Evolutionary conservation across 2,329 filamentous ascomycete species (phyloP).

Genomic region (Colletotrichum tanaceti): DNA sequence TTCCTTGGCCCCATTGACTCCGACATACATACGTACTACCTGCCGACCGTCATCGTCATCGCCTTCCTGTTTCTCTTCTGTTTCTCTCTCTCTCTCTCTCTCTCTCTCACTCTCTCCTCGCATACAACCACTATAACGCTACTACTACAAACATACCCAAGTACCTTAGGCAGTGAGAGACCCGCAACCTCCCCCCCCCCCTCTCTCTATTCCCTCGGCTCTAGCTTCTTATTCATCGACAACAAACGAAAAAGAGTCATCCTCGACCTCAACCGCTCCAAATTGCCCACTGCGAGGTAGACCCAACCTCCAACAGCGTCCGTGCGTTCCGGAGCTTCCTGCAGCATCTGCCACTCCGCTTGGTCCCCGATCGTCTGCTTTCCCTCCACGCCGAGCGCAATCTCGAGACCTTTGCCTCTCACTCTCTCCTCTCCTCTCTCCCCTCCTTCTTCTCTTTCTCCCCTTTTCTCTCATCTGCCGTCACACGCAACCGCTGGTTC

Average conservation of each 20-base stretch:
- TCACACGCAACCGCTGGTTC: not conserved
- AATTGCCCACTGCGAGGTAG: constrained; percentile 18
- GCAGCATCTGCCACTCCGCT: constrained; percentile 34
- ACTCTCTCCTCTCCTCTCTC: not conserved
- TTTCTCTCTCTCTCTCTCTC: not conserved
- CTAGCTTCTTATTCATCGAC: not conserved
- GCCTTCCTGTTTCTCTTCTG: not conserved
- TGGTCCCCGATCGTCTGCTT: constrained; percentile 33
- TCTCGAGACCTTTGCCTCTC: constrained; percentile 8
- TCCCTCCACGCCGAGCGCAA: constrained; percentile 25
- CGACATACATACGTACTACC: not conserved
- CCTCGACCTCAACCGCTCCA: not conserved
- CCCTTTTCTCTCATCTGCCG: not conserved
- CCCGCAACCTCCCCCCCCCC: not conserved
- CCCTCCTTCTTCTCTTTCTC: not conserved
- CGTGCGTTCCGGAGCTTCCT: constrained; percentile 41
- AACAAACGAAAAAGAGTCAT: not conserved
- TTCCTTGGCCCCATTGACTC: not conserved
- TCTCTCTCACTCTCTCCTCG: not conserved
- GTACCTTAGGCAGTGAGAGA: not conserved
- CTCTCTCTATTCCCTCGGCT: not conserved
- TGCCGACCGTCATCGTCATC: constrained; percentile 1
- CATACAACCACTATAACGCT: not conserved
- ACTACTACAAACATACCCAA: not conserved
- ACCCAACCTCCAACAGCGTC: constrained; percentile 26